Percentiles rank a stretch among this genome's conserved stretches.
Evolutionary conservation across 2,329 filamentous ascomycete species (phyloP).

Genomic region (Fusarium verticillioides): DNA sequence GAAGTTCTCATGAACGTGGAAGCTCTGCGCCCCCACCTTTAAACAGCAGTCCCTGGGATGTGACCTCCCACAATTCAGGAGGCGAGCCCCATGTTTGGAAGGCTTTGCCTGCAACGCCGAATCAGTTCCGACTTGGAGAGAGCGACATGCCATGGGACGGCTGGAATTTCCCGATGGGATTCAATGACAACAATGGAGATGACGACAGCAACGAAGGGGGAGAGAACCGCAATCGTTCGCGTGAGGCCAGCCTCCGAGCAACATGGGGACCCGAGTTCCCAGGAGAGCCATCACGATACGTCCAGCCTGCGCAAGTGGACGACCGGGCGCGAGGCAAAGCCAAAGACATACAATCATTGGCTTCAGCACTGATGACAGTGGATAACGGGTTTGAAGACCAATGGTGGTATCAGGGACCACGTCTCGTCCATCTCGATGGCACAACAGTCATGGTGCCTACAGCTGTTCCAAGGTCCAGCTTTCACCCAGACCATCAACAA

Average conservation of each 20-base stretch:
- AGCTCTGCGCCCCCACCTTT: slow-evolving; percentile 61
- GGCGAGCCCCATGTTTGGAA: slow-evolving; percentile 52
- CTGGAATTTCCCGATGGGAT: slow-evolving; percentile 44
- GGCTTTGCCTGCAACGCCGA: slow-evolving; percentile 54
- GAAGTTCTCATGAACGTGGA: slow-evolving; percentile 56
- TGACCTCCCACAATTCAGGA: slow-evolving; percentile 42
- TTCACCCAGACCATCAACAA: slow-evolving; percentile 17
- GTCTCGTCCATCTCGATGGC: slow-evolving; percentile 42
- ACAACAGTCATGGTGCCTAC: slow-evolving; percentile 32
- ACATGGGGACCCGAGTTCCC: slow-evolving; percentile 36
- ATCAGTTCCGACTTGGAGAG: slow-evolving; percentile 55
- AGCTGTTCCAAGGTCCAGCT: slow-evolving; percentile 21
- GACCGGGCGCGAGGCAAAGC: slow-evolving; percentile 42
- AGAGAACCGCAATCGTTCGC: slow-evolving; percentile 1
- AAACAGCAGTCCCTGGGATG: slow-evolving; percentile 61
- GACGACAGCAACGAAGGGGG: background rate
- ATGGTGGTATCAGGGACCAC: slow-evolving; percentile 64
- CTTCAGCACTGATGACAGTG: slow-evolving; percentile 65
- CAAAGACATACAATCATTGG: slow-evolving; percentile 60
- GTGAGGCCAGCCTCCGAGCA: slow-evolving; percentile 30
- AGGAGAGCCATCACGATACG: slow-evolving; percentile 6
- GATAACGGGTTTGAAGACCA: slow-evolving; percentile 69
- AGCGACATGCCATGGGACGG: slow-evolving; percentile 60
- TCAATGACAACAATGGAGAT: slow-evolving; percentile 26
- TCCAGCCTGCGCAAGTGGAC: slow-evolving; percentile 42